These are phyloP conservation scores for Trichocomaceae sp. DNA, from an alignment of 2,329 filamentous ascomycete species.

Conservation along the genomic window DNA sequence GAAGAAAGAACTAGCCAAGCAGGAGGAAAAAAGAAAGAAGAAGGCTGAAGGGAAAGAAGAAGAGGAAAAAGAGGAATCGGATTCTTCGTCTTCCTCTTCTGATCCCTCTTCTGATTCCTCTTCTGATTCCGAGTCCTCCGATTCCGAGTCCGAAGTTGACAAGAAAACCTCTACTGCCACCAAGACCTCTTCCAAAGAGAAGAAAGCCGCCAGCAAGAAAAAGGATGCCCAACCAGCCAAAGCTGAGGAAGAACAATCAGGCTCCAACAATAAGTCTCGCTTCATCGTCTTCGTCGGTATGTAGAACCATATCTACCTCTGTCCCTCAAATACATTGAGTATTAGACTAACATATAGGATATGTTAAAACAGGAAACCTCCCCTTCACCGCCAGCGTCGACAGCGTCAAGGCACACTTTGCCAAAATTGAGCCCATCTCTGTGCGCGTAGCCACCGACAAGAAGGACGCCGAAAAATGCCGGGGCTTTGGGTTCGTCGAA, in stretches of 20 bases:
- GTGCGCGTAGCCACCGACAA: slow-evolving; percentile 69
- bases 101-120: slow-evolving; percentile 5
- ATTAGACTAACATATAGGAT: neutral
- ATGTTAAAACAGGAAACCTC: slow-evolving; percentile 61
- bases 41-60: neutral
- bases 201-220: slow-evolving; percentile 18
- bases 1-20: slow-evolving; percentile 12
- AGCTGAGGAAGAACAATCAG: slow-evolving; percentile 2
- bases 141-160: slow-evolving; percentile 5
- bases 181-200: slow-evolving; percentile 27
- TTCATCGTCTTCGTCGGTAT: slow-evolving; percentile 73
- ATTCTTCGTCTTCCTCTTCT: neutral
- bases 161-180: slow-evolving; percentile 14
- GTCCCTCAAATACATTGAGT: neutral
- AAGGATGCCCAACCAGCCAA: slow-evolving; percentile 14
- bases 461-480: slow-evolving; percentile 55
- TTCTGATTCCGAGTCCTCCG: neutral
- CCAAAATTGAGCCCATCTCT: slow-evolving; percentile 61
- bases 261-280: slow-evolving; percentile 41
- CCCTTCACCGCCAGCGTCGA: slow-evolving; percentile 72
- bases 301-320: slow-evolving; percentile 16
- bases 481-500: slow-evolving; percentile 81
- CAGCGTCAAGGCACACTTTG: slow-evolving; percentile 68
- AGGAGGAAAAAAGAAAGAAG: slow-evolving; percentile 14
- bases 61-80: neutral